Base-by-base conservation (phyloP, 2,329 filamentous ascomycete genomes). In the Chrysoporthe austroafricana region DNA sequence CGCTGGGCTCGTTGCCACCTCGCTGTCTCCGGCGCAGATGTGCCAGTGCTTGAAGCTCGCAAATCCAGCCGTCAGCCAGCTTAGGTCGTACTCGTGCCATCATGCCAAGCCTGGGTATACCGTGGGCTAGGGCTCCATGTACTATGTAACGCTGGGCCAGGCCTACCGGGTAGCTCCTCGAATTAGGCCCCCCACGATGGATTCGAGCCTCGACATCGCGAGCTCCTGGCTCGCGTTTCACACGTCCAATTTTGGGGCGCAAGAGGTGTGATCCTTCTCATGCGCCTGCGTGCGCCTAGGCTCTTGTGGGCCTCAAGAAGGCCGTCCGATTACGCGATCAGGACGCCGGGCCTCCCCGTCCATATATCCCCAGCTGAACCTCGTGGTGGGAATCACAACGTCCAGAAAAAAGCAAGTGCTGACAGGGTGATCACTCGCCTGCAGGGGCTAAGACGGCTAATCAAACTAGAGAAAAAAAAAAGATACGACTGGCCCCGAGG, bases 391-490 rank as follows among this genome's bases (percentile, higher is more conserved):
- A 32, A 39, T 57, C 32, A 39, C 32, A 26, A 36, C 18, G 32
- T 16, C 54, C 32, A 16, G 54, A 32, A 39, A 3, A 4, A 34
- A 34, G 7, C 18, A 57, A 57, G 54, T 21, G 54, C 54, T 57
- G 34, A 57, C 54, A 16, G 54, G 32, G n/a, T 36, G 14, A 57
- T 13, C 54, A 21, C n/a, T 14, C 54, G 18, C 34, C 32, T 57
- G 54, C 54, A 57, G 54, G 18, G 32, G 18, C 32, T 16, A 39
- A 57, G 34, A 39, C 50, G 8, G 54, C 54, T 57, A 57, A 57
- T 57, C 34, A 57, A 57, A 57, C 54, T 57, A 57, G 36, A 9
- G 36, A 9, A 39, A 9, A 9, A 9, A 2, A 7, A 34, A 14
- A 34, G 21, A 54, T 4, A 8, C 18, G 5, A 52, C 50, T 16